A percentile compares a stretch with the other conserved stretches of the same genome.
Evolutionary conservation across 164 flowering plant genomes (phyloP).

Genomic region (Hamamelis virginiana): DNA sequence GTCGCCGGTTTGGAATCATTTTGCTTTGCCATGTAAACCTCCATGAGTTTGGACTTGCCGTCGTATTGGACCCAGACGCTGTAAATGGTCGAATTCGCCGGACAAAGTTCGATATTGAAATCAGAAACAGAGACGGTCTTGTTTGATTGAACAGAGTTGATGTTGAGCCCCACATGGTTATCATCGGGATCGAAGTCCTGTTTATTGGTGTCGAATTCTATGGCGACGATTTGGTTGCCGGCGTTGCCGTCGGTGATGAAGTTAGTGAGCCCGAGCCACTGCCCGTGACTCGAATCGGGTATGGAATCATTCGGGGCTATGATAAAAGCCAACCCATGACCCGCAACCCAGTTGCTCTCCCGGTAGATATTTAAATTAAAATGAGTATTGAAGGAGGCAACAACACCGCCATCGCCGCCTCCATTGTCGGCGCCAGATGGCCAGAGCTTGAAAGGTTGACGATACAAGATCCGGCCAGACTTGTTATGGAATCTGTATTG

Average conservation of each 20-base stretch:
- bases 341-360: constrained; percentile 4
- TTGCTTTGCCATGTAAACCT: constrained; percentile 26
- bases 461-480: constrained; percentile 26
- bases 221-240: constrained; percentile 26
- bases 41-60: constrained; percentile 15
- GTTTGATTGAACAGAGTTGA: constrained; percentile 26
- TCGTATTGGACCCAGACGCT: constrained; percentile 30
- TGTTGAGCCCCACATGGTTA: constrained; percentile 34
- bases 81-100: constrained; percentile 8
- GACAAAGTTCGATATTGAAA: constrained; percentile 20
- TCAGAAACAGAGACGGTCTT: constrained; percentile 14
- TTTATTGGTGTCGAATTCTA: constrained; percentile 34
- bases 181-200: constrained; percentile 28
- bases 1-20: neutral
- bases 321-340: constrained; percentile 31
- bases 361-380: constrained; percentile 28
- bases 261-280: constrained; percentile 30
- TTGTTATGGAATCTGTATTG: constrained; percentile 5
- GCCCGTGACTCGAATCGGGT: constrained; percentile 19
- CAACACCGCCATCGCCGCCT: neutral
- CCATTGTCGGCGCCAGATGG: neutral
- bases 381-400: constrained; percentile 31
- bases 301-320: constrained; percentile 23
- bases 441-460: constrained; percentile 27
- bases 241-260: constrained; percentile 25